Evolutionary conservation across 176 grass and related monocot species (phyloP).

Genomic region (Aegilops sharonensis): DNA sequence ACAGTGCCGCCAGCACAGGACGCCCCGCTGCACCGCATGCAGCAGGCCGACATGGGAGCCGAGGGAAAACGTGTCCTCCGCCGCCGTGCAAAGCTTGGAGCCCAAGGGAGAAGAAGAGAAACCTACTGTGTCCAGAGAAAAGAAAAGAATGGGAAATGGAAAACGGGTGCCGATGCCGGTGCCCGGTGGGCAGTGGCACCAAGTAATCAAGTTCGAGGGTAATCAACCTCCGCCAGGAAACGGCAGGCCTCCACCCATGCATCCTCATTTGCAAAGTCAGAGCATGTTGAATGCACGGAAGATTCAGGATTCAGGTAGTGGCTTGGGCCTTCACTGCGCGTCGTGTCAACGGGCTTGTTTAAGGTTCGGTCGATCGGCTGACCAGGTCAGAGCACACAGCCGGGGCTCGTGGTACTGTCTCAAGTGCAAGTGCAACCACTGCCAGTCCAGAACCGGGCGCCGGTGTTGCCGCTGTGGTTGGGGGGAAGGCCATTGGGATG

Average conservation of each 20-base stretch:
- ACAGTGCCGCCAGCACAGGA: neutral
- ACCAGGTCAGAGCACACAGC: neutral
- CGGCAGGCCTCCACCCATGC: no score
- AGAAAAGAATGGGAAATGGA: neutral
- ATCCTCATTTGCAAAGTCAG: neutral
- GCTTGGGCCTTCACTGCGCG: neutral
- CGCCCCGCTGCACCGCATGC: neutral
- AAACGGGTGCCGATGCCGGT: neutral
- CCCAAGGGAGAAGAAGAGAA: neutral
- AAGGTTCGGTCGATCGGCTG: neutral
- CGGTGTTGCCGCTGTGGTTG: neutral
- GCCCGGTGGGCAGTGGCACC: neutral
- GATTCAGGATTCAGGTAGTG: neutral
- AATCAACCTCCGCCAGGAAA: no score
- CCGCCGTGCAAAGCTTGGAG: neutral
- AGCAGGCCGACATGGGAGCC: neutral
- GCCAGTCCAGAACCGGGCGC: neutral
- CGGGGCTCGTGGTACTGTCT: neutral
- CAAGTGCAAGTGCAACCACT: neutral
- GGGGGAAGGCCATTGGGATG: neutral
- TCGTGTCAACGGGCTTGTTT: conserved; percentile 1
- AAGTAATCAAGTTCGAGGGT: neutral
- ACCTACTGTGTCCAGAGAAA: neutral
- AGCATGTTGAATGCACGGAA: neutral
- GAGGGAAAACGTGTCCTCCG: neutral